Evolutionary conservation across 2,329 filamentous ascomycete species (phyloP), one percentile per base, ranked within the genome.

Genomic region (Emergomyces pasteurianus): DNA sequence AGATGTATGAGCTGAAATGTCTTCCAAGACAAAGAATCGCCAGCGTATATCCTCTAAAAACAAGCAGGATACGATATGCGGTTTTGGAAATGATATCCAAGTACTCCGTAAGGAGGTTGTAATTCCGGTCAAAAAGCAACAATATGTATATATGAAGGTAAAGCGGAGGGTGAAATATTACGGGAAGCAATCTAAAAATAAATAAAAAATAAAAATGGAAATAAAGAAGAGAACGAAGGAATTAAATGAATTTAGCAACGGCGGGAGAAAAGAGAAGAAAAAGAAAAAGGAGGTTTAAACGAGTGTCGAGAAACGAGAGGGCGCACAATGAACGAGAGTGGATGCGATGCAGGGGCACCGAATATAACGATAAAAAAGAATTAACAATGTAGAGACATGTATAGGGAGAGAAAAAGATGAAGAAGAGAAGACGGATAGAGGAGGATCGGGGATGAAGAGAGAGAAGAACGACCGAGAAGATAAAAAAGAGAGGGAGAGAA

Each of bases 241-340:
- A 23, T 42, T 42, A 49, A 47, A 69, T 72, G 0, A 72, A 64
- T 43, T 71, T 75, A 58, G 73, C 66, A 26, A 26, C 4, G 21
- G 21, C 5, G 16, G n/a, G 12, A 26, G 21, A 47, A 49, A 28
- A 7, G 71, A 73, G 50, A 76, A 63, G 61, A 58, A 42, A 58
- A 64, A 61, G 59, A 58, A 60, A 65, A 64, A 64, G 61, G 60
- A 60, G 54, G 60, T 50, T 8, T 60, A 62, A 59, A 62, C 58
- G 61, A 64, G 65, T 34, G 31, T 42, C 36, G 62, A 64, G 62
- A 63, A 62, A 60, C 46, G 62, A 61, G 50, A 66, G 65, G 2
- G 52, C 18, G 58, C 26, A 58, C 12, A 52, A 50, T 42, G 58
- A 63, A 57, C 38, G 54, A 46, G 54, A 46, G 38, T 31, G 38